These are phyloP conservation scores for Leccinum boreale DNA, from an alignment of 768 basidiomycete genomes.

Conservation along the genomic window DNA sequence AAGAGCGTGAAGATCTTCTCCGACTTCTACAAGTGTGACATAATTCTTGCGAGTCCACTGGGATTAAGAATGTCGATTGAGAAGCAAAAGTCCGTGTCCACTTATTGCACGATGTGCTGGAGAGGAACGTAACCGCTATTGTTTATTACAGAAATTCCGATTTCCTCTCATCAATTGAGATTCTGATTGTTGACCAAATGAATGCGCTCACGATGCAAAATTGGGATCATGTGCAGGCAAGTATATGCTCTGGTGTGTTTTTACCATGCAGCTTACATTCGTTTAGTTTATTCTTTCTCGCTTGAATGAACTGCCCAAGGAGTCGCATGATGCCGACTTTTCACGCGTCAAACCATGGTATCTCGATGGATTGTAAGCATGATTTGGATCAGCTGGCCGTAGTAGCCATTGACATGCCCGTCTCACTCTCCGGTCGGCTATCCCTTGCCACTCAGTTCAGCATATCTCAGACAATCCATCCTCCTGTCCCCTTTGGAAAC, in stretches of 20 bases:
- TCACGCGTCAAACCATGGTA: constrained; percentile 98
- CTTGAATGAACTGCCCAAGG: constrained; percentile 87
- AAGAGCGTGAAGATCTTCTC: constrained; percentile 91
- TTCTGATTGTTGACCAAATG: constrained; percentile 88
- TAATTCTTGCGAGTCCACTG: constrained; percentile 91
- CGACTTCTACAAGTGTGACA: constrained; percentile 87
- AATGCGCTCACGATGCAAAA: constrained; percentile 97
- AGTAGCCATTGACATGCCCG: constrained; percentile 84
- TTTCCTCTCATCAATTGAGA: constrained; percentile 90
- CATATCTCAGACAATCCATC: constrained; percentile 86
- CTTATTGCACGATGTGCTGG: not conserved
- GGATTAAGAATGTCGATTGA: constrained; percentile 90
- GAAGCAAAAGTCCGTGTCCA: constrained; percentile 77
- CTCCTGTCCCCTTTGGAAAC: constrained; percentile 86
- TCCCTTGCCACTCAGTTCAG: constrained; percentile 48
- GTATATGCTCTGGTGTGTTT: constrained; percentile 8
- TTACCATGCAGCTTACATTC: not conserved
- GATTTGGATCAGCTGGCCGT: constrained; percentile 39
- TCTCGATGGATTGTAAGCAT: constrained; percentile 83
- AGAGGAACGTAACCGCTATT: not conserved
- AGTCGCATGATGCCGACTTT: constrained; percentile 92
- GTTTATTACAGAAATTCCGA: constrained; percentile 65
- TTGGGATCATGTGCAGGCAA: constrained; percentile 95
- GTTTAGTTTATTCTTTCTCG: constrained; percentile 78
- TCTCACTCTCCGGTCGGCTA: constrained; percentile 27